Evolutionary conservation across 73 alveolate species (phyloP), one percentile per base, ranked within the genome.

Genomic region (Symbiodinium natans): DNA sequence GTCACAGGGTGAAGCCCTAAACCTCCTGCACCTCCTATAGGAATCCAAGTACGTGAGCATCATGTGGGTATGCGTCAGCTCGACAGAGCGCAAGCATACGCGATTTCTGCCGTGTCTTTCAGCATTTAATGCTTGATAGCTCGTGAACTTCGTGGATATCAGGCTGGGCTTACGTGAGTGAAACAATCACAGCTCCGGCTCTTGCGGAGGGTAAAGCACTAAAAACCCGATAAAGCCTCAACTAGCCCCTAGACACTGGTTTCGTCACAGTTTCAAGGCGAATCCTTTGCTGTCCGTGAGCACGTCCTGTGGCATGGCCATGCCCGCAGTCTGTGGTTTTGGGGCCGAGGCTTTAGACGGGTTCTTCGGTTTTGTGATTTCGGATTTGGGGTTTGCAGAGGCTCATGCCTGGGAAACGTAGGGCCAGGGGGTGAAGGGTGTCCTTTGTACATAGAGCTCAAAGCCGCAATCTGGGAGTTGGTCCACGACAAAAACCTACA

Each of bases 201-300:
- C 80, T 63, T 63, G 80, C 80, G 33, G 80, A 63, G n/a, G n/a
- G 80, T 63, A 0, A 13, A 46, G 6, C 21, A 46, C 59, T 13
- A 46, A 46, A 46, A 29, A 63, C 80, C 31, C 80, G 11, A 63
- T n/a, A 63, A 63, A 9, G 11, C 31, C 29, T 63, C 40, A 25
- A 25, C 8, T 1, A 46, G 13, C 6, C 59, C 59, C 59, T 46
- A 46, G 13, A 46, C 59, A 6, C 59, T 46, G 59, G 13, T n/a
- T n/a, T n/a, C n/a, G 36, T 63, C 68, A 90, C 39, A 90, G 89
- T 34, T 90, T 90, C 80, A 90, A 29, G 43, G 89, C 88, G 88
- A 90, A 90, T 56, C 97, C 97, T 41, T 41, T 68, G 38, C 27
- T 34, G 83, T 71, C 80, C 41, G 89, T 43, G 77, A 90, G 97